phyloP scores from a whole-genome alignment of 176 grass and related monocot species.

The Zoysia pacifica region DNA sequence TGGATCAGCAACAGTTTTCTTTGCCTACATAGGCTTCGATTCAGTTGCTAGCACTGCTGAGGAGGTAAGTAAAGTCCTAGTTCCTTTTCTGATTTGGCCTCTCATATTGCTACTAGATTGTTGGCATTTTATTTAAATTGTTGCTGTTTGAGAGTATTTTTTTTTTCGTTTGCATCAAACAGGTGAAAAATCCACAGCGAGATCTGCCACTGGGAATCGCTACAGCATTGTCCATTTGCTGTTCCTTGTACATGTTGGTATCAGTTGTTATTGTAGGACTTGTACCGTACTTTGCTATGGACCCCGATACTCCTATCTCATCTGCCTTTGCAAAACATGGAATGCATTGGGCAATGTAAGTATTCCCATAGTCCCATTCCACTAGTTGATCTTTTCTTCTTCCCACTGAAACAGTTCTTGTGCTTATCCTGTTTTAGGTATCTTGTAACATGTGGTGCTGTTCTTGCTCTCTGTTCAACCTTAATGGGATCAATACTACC shows the following conservation, averaged over 20 bases:
- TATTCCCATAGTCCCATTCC: not conserved
- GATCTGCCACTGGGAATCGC: conserved; percentile 77
- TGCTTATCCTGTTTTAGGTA: conserved; percentile 52
- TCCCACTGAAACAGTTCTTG: conserved; percentile 22
- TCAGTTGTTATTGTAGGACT: conserved; percentile 79
- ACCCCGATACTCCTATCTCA: conserved; percentile 84
- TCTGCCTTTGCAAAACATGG: conserved; percentile 67
- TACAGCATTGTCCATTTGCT: conserved; percentile 60
- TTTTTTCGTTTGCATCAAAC: not conserved
- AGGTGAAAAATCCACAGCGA: conserved; percentile 81
- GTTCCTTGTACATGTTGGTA: conserved; percentile 80
- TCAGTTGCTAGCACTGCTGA: conserved; percentile 81
- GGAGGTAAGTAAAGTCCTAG: conserved; percentile 50
- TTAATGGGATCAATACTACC: conserved; percentile 80
- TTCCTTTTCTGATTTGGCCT: not conserved
- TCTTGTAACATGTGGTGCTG: conserved; percentile 68
- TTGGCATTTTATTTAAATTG: not conserved
- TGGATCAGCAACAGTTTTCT: conserved; percentile 82
- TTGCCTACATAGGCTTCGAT: conserved; percentile 87
- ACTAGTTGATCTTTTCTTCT: conserved; percentile 4
- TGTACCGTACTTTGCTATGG: conserved; percentile 88
- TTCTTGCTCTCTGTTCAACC: conserved; percentile 80
- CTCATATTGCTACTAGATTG: not conserved
- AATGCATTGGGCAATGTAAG: conserved; percentile 79
- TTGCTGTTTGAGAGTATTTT: not conserved